Evolutionary conservation across 2,329 filamentous ascomycete species (phyloP), one percentile per base, ranked within the genome.

Genomic region (Fusarium newnesense): DNA sequence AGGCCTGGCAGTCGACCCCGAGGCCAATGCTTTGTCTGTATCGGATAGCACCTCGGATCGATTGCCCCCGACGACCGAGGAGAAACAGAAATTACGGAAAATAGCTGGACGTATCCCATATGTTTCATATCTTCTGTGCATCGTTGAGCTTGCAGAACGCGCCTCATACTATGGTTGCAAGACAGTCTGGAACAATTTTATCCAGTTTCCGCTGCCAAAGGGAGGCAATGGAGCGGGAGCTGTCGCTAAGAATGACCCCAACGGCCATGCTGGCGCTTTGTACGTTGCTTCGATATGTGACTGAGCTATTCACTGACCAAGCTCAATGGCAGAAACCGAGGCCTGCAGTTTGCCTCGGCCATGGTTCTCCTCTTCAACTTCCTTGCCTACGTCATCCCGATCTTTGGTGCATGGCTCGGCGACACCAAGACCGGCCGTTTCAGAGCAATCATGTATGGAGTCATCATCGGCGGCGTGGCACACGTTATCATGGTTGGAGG

Each of bases 401-500:
- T 53, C 5, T 53, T 53, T n/a, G 50, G 50, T 28, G 50, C 50
- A 5, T 53, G 50, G 50, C 50, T 53, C 9, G 34, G 50, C 5
- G 50, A 53, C 8, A 39, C 50, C 7, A 53, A 53, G 24, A 53
- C 50, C 19, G 50, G 50, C 10, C 50, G 50, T 21, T 53, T 39
- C 24, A 53, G 24, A 28, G 50, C 50, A 2, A 53, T 53, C 19
- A 89, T 91, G 80, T 88, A 88, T 77, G 92, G 92, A 71, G 90
- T 93, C n/a, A 83, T 82, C 4, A 85, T 93, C 44, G 92, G 92
- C 61, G 89, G 92, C 79, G 50, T 92, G 36, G 92, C 92, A 12
- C 91, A 94, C 75, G 80, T 90, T n/a, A 87, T 95, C 60, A 85
- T 95, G 65, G 87, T 93, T 68, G 84, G 88, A 26, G 91, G 91